Conservation (phyloP, 2,329 filamentous ascomycete species). For the Stachybotrys elegans region DNA sequence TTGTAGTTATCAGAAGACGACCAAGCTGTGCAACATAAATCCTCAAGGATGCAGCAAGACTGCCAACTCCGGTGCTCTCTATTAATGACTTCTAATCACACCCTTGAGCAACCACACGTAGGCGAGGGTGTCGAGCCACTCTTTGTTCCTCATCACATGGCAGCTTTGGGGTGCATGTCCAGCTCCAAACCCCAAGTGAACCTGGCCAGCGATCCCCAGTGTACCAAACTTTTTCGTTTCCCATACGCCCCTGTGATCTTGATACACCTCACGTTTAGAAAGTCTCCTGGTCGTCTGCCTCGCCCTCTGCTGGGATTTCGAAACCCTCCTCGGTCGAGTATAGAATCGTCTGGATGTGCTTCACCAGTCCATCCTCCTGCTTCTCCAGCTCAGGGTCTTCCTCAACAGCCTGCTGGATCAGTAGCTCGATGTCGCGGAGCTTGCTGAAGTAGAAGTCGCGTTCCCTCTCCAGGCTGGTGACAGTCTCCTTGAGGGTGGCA, state of each 20-base stretch:
- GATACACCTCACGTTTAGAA: slow-evolving; percentile 42
- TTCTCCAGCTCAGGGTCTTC: slow-evolving; percentile 90
- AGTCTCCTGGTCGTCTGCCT: slow-evolving; percentile 75
- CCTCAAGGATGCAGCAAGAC: no score
- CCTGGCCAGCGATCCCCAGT: background rate
- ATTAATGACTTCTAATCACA: no score
- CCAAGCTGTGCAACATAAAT: no score
- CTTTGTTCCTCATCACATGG: no score
- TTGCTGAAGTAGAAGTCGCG: slow-evolving; percentile 99
- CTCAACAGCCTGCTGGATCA: slow-evolving; percentile 90
- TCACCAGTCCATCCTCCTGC: slow-evolving; percentile 85
- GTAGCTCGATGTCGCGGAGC: slow-evolving; percentile 89
- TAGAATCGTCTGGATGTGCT: slow-evolving; percentile 92
- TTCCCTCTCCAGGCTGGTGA: slow-evolving; percentile 91
- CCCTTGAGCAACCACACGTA: no score
- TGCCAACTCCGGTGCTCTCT: no score
- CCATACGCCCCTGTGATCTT: slow-evolving; percentile 15
- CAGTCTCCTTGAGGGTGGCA: slow-evolving; percentile 85
- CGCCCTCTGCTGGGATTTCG: slow-evolving; percentile 79
- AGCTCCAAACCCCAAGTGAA: background rate
- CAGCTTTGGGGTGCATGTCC: background rate
- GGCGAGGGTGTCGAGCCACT: no score
- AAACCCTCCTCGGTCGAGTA: slow-evolving; percentile 95
- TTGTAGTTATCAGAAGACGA: no score
- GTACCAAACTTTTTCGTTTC: slow-evolving; percentile 4